Evolutionary conservation across 768 basidiomycete species (phyloP).

Genomic region (Mycena albidolilacea): DNA sequence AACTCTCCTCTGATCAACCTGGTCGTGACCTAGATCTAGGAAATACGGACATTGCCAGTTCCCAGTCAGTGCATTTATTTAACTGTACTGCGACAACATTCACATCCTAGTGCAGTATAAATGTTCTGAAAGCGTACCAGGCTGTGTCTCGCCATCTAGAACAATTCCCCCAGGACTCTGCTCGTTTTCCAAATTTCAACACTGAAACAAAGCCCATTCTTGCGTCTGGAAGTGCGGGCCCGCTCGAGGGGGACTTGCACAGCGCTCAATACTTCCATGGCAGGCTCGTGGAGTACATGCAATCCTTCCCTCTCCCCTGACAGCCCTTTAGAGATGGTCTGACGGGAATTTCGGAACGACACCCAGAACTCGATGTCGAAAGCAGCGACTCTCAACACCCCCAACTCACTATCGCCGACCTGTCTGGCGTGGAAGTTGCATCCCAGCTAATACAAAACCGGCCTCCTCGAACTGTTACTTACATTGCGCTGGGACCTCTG

Average conservation of each 20-base stretch:
- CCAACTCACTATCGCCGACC: slow-evolving; percentile 62
- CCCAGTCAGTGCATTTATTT: slow-evolving; percentile 63
- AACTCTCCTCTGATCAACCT: not conserved
- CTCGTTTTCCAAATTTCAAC: slow-evolving; percentile 76
- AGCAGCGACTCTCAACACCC: slow-evolving; percentile 49
- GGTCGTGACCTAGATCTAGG: slow-evolving; percentile 61
- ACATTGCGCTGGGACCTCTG: slow-evolving; percentile 81
- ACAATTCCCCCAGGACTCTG: slow-evolving; percentile 64
- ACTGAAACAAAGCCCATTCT: slow-evolving; percentile 70
- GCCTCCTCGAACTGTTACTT: slow-evolving; percentile 72
- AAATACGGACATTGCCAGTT: slow-evolving; percentile 76
- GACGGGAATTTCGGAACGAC: slow-evolving; percentile 69
- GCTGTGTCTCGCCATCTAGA: slow-evolving; percentile 73
- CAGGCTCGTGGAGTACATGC: slow-evolving; percentile 57
- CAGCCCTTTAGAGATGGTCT: slow-evolving; percentile 73
- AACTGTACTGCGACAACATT: slow-evolving; percentile 31
- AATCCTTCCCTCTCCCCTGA: slow-evolving; percentile 17
- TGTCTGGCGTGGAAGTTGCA: slow-evolving; percentile 67
- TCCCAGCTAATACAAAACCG: slow-evolving; percentile 67
- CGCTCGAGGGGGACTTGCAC: slow-evolving; percentile 79
- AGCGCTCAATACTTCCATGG: slow-evolving; percentile 92
- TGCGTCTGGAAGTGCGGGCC: slow-evolving; percentile 72
- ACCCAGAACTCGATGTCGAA: slow-evolving; percentile 72
- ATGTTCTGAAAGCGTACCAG: slow-evolving; percentile 84
- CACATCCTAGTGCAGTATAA: slow-evolving; percentile 59